Base-by-base conservation (phyloP, 768 basidiomycete genomes). In the button mushroom (Agaricus bisporus) region DNA sequence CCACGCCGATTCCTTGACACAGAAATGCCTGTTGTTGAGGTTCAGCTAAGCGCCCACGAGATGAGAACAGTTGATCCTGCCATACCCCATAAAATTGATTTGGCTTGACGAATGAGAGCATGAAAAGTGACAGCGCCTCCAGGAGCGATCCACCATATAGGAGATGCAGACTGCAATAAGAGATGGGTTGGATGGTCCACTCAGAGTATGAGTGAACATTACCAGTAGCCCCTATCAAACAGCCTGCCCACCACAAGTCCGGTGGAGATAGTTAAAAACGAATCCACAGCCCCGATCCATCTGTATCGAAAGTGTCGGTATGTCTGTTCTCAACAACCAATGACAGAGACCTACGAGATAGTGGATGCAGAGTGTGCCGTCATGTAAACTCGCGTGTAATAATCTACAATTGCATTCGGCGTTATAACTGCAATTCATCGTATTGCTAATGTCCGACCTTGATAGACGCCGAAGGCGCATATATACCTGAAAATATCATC, bases 191-290 rank as follows among this genome's bases (percentile, higher is more conserved):
- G 36, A 32, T 20, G 36, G 48, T 8, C 36, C 17, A 2, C n/a
- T 35, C 36, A 39, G 18, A 43, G 36, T 26, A 35, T 32, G 41
- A 17, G 28, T 1, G 14, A 8, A 29, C 58, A 70, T 55, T 59
- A 73, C 73, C 75, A 78, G 56, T 76, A 71, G 47, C 79, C 78
- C 35, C 66, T 68, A 39, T 80, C 79, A 54, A 78, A 77, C 6
- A 76, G 45, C 17, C 70, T 65, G 29, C 78, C 78, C 0, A 67
- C 64, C 14, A 73, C 36, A 29, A 77, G 61, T 0, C 76, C 76
- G 17, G 64, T 66, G 2, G 71, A 61, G 35, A 78, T 68, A 5
- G 75, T 65, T 12, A 78, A 60, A 50, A 74, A 74, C 3, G 71
- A 68, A 48, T 79, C 76, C 10, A 68, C 61, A 15, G 76, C 74